Base-by-base conservation (phyloP, 345 rosid genomes). In the Cochlearia excelsa region DNA sequence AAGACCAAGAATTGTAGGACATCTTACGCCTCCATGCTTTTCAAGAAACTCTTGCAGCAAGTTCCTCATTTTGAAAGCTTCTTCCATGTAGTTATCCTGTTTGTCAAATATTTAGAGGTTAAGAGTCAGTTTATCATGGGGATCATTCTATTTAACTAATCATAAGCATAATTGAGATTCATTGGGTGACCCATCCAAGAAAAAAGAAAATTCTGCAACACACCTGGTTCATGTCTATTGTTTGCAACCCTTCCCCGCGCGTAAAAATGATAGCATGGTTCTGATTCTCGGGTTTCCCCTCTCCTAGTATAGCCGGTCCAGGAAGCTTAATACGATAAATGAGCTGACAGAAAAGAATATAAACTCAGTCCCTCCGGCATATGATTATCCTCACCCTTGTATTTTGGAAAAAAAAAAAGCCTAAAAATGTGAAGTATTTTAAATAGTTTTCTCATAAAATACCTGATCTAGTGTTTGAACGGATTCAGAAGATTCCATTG, bases 51-150 rank as follows among this genome's bases (percentile, higher is more conserved):
- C 95, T 84, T 84, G 66, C 59, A 86, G 81, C 55, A 86, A 74
- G 62, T 86, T 86, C 68, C 95, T 80, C 95, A 86, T 84, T 78
- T 86, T 86, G 51, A 86, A 77, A 74, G 95, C 84, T 70, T 86
- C 90, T 67, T 86, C 95, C 95, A 86, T 77, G 73, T 86, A 86
- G 71, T 86, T 86, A 67, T 86, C 95, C 90, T 86, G 54, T 30
- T 43, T 31, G 2, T 29, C 50, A 55, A 57, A 42, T 49, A 2
- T 54, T 30, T 47, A 35, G 31, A 69, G 50, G 28, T 52, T 58
- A 35, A 59, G 61, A 11, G 31, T 61, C 37, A 34, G 6, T 34
- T 8, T 51, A 23, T 49, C 11, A 26, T 27, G 37, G 16, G 40
- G 44, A n/a, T 30, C 42, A 67, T 67, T 51, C 6, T 41, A 16